Evolutionary conservation across 176 grass and related monocot species (phyloP).

Genomic region (Zoysia pacifica): DNA sequence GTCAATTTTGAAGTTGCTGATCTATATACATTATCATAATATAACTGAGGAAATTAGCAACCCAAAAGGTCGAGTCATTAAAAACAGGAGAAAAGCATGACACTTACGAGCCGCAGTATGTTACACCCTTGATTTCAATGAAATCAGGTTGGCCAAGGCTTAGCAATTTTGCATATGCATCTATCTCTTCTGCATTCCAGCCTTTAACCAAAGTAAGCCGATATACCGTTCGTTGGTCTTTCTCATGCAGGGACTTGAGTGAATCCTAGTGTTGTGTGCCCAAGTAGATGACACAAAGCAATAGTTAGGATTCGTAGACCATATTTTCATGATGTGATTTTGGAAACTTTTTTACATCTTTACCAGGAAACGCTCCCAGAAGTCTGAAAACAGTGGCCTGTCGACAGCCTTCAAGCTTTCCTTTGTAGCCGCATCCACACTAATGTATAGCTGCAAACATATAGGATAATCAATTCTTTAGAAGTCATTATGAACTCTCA

Average conservation of each 20-base stretch:
- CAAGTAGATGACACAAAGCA: slow-evolving; percentile 3
- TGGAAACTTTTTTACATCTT: slow-evolving; percentile 34
- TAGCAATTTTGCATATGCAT: slow-evolving; percentile 86
- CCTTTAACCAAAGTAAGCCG: slow-evolving; percentile 96
- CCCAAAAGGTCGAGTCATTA: not conserved
- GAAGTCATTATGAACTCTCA: slow-evolving; percentile 10
- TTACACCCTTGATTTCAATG: slow-evolving; percentile 98
- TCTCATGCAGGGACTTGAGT: slow-evolving; percentile 73
- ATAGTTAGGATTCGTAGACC: slow-evolving; percentile 42
- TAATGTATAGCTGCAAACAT: slow-evolving; percentile 82
- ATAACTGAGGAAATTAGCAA: slow-evolving; percentile 7
- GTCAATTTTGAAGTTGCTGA: slow-evolving; percentile 95
- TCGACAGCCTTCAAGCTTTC: slow-evolving; percentile 97
- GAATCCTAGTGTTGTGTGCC: slow-evolving; percentile 59
- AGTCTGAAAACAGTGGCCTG: slow-evolving; percentile 88
- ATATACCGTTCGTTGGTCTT: slow-evolving; percentile 90
- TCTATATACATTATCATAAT: slow-evolving; percentile 42
- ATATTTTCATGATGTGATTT: slow-evolving; percentile 1
- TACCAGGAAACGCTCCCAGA: slow-evolving; percentile 98
- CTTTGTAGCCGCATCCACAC: slow-evolving; percentile 94
- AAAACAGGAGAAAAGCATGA: not conserved
- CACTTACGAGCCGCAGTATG: slow-evolving; percentile 95
- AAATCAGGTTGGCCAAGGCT: slow-evolving; percentile 83
- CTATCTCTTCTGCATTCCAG: slow-evolving; percentile 93
- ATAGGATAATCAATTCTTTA: slow-evolving; percentile 30